Conservation (phyloP, 1,139 yeast genomes). For the Arxiozyma slooffiae region DNA sequence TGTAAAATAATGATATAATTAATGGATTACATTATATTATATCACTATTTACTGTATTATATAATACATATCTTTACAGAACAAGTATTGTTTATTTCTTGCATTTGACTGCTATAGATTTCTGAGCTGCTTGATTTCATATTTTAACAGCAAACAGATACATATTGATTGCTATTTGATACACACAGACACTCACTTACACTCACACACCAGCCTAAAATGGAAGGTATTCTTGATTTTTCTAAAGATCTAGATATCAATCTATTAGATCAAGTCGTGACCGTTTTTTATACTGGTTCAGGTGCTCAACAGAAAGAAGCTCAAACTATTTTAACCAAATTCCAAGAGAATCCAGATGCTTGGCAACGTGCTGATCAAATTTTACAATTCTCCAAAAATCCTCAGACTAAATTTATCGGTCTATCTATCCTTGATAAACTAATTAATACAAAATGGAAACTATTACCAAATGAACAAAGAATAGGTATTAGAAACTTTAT, state of each 20-base stretch:
- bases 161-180: no score
- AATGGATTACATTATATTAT: no score
- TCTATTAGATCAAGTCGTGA: slow-evolving; percentile 75
- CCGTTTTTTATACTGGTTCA: slow-evolving; percentile 74
- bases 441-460: slow-evolving; percentile 88
- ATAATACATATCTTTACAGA: no score
- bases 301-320: slow-evolving; percentile 79
- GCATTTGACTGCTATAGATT: no score
- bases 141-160: no score
- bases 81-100: no score
- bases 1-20: no score
- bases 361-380: slow-evolving; percentile 94
- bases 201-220: no score
- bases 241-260: slow-evolving; percentile 71
- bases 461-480: slow-evolving; percentile 76
- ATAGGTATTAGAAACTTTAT: slow-evolving; percentile 85
- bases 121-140: no score
- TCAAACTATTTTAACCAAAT: slow-evolving; percentile 70
- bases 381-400: slow-evolving; percentile 62
- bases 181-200: no score
- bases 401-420: slow-evolving; percentile 90
- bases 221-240: slow-evolving; percentile 88
- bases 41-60: no score
- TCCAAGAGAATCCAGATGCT: slow-evolving; percentile 90
- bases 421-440: slow-evolving; percentile 80